Percentiles rank a stretch among this genome's conserved stretches.
These are phyloP conservation scores for Pythium sukuiense DNA, from an alignment of 352 stramenopile species.

Conservation along the genomic window DNA sequence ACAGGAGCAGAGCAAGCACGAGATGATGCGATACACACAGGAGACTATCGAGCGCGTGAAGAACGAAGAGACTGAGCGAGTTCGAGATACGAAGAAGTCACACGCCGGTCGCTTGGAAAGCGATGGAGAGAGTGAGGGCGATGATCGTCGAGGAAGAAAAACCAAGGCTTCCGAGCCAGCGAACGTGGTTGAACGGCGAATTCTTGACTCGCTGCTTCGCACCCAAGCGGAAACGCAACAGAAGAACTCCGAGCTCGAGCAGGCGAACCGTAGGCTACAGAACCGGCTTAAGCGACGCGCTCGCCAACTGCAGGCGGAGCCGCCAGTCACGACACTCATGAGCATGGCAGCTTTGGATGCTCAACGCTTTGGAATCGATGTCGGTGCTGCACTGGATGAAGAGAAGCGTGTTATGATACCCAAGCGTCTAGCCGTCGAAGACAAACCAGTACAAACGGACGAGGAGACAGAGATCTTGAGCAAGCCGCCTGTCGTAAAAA, in stretches of 20 bases:
- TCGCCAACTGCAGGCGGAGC: slow-evolving; percentile 30
- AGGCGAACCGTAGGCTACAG: slow-evolving; percentile 61
- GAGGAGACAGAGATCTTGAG: slow-evolving; percentile 29
- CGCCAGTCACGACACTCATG: slow-evolving; percentile 31
- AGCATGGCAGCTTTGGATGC: slow-evolving; percentile 65
- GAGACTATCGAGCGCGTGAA: slow-evolving; percentile 48
- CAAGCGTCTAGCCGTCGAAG: slow-evolving; percentile 30
- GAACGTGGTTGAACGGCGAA: slow-evolving; percentile 48
- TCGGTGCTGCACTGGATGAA: slow-evolving; percentile 27
- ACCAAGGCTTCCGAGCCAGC: slow-evolving; percentile 7
- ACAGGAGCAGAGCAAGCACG: slow-evolving; percentile 56
- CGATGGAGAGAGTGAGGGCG: slow-evolving; percentile 34
- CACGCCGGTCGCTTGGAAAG: slow-evolving; percentile 46
- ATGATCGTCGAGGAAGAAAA: background rate
- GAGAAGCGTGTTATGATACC: background rate
- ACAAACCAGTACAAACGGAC: slow-evolving; percentile 63
- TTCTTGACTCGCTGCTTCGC: slow-evolving; percentile 63
- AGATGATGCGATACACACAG: slow-evolving; percentile 66
- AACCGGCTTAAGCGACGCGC: slow-evolving; percentile 45
- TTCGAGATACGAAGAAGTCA: slow-evolving; percentile 29
- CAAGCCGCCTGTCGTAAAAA: background rate
- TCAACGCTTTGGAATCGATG: slow-evolving; percentile 62
- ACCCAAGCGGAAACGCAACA: slow-evolving; percentile 63
- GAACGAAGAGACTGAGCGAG: slow-evolving; percentile 35
- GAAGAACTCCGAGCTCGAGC: slow-evolving; percentile 53